Base-by-base conservation (phyloP, 768 basidiomycete genomes). In the Nidularia pulvinata region DNA sequence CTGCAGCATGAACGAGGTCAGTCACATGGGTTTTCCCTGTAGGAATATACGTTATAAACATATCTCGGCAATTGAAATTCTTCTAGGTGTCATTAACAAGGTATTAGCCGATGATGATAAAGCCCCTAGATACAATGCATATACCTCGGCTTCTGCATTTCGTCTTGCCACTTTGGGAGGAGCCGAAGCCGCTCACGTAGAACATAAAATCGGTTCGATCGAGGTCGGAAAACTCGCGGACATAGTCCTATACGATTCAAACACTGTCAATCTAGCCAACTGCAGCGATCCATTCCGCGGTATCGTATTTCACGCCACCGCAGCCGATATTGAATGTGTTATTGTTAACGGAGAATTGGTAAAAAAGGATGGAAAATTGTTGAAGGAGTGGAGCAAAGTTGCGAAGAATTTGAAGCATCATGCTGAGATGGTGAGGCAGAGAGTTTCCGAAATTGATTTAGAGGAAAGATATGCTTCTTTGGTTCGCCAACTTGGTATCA, bases 331-430 rank as follows among this genome's bases (percentile, higher is more conserved):
- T 22, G 45, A 46, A 46, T 46, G 45, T 7, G 45, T 46, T 9
- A 11, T 46, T 46, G 45, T 46, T 7, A 46, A 46, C 22, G 45
- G 22, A 19, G 45, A 46, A 19, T 7, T 46, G 9, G 45, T 46
- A 7, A 46, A 46, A 19, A 46, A 46, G 7, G 57, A 59, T 32
- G 51, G 49, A 34, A 53, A 52, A 50, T 51, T 50, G 14, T 50
- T 13, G 59, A 61, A 52, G 49, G 65, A 69, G 57, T 30, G 37
- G 37, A 56, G 45, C 48, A 47, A 59, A 33, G 22, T 39, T 34
- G 56, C 54, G 46, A 55, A 36, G 39, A 49, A 59, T 11, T 33
- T 52, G 43, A 37, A 46, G 35, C 52, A n/a, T 25, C 33, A 48
- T 48, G 44, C 47, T 7, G 37, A n/a, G 37, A 39, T 7, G 7